phyloP scores from a whole-genome alignment of 2,329 filamentous ascomycete species.

The Trichoderma sp. region DNA sequence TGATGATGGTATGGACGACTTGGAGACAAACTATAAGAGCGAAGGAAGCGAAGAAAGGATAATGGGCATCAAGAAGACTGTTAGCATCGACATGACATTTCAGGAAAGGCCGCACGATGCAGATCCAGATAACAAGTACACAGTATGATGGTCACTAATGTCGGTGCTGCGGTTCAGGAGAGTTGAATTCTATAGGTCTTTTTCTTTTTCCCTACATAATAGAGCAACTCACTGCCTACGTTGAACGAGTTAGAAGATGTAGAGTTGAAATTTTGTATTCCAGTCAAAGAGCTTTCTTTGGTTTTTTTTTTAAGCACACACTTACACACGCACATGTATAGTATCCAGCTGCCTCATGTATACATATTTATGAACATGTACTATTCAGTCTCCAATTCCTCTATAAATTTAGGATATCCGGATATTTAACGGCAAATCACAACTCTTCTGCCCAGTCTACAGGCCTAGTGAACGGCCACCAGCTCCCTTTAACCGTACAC shows the following conservation, averaged over 20 bases:
- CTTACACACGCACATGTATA: too few species aligned
- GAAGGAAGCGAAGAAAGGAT: conserved; percentile 10
- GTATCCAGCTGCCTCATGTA: too few species aligned
- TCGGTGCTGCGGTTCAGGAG: not conserved
- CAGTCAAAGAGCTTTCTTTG: not conserved
- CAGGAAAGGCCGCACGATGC: not conserved
- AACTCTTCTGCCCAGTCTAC: not conserved
- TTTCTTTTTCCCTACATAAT: not conserved
- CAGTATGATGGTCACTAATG: not conserved
- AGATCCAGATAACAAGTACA: not conserved
- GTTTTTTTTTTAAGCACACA: too few species aligned
- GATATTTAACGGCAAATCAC: not conserved
- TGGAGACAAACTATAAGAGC: not conserved
- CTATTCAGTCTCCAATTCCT: not conserved
- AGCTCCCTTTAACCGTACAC: not conserved
- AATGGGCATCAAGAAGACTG: conserved; percentile 9
- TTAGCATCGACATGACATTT: conserved; percentile 13
- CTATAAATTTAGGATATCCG: not conserved
- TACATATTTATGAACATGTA: not conserved
- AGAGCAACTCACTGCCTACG: not conserved
- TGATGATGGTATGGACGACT: not conserved
- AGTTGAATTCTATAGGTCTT: not conserved
- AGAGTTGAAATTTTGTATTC: not conserved
- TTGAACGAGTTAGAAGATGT: not conserved
- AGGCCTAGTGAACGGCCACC: not conserved